Conservation (phyloP, 441 rosid genomes). For the Corymbia calophylla region DNA sequence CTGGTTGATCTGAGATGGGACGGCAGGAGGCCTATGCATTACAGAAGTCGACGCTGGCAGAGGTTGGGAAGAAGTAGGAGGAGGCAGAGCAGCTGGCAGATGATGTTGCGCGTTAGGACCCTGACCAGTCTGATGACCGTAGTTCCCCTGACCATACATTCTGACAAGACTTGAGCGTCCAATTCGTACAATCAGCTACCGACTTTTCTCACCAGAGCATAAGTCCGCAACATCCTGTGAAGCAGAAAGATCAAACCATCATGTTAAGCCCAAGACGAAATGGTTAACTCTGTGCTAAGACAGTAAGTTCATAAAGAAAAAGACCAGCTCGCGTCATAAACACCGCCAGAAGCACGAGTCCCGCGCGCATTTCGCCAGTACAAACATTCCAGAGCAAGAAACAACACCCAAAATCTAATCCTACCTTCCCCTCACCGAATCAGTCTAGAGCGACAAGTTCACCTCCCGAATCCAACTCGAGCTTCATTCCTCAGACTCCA, state of each 20-base stretch:
- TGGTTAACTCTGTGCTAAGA: not conserved
- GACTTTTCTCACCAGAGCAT: not conserved
- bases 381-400: not conserved
- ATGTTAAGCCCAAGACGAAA: not conserved
- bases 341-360: not conserved
- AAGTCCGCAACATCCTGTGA: not conserved
- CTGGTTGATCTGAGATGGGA: constrained; percentile 20
- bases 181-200: not conserved
- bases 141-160: constrained; percentile 39
- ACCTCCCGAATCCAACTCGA: not conserved
- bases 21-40: constrained; percentile 20
- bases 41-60: constrained; percentile 3
- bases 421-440: not conserved
- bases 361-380: not conserved
- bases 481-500: not conserved
- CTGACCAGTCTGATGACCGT: constrained; percentile 27
- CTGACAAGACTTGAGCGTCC: not conserved
- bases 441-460: not conserved
- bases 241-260: not conserved
- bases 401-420: not conserved
- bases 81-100: constrained; percentile 10
- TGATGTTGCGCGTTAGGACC: constrained; percentile 25
- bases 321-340: not conserved
- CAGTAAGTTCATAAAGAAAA: not conserved
- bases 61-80: constrained; percentile 16